Evolutionary conservation across 2,329 filamentous ascomycete species (phyloP).

Genomic region (Calonectria honghensis): DNA sequence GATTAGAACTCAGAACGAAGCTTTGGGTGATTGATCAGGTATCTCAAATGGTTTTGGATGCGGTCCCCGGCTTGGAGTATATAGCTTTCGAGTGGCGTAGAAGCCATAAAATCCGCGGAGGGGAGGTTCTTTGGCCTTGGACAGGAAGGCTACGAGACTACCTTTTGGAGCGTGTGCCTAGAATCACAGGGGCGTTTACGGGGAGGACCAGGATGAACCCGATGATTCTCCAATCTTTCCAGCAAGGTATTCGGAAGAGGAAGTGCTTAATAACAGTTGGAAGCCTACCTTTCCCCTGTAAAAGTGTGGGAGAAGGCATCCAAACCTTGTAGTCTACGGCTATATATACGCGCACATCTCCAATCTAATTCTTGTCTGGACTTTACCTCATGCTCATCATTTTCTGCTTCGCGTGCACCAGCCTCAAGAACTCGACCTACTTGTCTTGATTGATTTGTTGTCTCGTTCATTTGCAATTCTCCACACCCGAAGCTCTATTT

Average conservation of each 20-base stretch:
- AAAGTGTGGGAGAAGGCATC: background rate
- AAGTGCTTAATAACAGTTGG: background rate
- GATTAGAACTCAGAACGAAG: background rate
- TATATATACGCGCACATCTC: background rate
- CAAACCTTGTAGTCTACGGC: background rate
- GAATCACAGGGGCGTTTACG: too few relatives aligned
- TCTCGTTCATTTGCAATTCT: background rate
- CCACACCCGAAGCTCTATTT: background rate
- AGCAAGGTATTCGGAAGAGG: background rate
- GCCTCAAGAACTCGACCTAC: background rate
- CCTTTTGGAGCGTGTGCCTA: background rate
- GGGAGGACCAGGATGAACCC: background rate
- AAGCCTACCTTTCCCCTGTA: background rate
- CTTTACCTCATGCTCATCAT: background rate
- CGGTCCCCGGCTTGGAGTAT: background rate
- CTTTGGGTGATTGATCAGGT: background rate
- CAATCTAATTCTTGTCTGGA: background rate
- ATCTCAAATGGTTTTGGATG: background rate
- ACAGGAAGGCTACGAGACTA: background rate
- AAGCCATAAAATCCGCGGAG: background rate
- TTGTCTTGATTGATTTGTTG: background rate
- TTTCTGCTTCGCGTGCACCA: background rate
- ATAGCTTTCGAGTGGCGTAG: background rate
- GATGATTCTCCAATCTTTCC: background rate
- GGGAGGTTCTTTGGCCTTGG: background rate